phyloP scores from a whole-genome alignment of 306 rosid species.

The Abrus precatorius region DNA sequence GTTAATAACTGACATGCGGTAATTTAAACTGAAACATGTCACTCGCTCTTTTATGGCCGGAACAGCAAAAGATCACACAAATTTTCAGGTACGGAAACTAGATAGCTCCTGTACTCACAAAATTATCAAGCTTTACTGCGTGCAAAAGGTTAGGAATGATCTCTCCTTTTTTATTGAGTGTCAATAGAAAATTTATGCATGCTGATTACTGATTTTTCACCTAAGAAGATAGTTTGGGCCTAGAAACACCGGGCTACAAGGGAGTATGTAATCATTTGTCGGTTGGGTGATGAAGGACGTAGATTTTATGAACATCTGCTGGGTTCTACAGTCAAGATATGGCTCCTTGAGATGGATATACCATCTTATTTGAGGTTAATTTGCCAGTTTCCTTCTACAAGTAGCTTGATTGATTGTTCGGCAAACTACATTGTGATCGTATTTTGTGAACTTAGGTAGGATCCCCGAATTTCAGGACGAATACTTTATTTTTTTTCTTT shows the following conservation, averaged over 20 bases:
- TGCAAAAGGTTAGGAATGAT: background rate
- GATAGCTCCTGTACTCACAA: conserved; percentile 5
- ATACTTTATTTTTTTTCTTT: background rate
- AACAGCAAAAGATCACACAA: conserved; percentile 7
- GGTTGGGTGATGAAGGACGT: background rate
- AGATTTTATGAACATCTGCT: background rate
- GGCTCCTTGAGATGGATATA: background rate
- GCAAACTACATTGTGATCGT: conserved; percentile 31
- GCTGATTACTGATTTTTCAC: conserved; percentile 19
- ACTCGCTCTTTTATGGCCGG: conserved; percentile 1
- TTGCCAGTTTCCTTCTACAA: background rate
- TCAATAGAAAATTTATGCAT: background rate
- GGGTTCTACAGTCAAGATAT: too few species aligned
- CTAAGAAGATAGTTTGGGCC: conserved; percentile 6
- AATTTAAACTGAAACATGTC: conserved; percentile 14
- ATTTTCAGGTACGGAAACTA: conserved; percentile 31
- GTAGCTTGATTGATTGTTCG: conserved; percentile 12
- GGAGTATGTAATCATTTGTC: conserved; percentile 1
- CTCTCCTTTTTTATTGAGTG: conserved; percentile 1
- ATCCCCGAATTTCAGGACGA: conserved; percentile 28
- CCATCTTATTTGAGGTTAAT: background rate
- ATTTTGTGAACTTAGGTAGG: conserved; percentile 36
- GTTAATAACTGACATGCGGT: conserved; percentile 39
- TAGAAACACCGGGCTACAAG: background rate
- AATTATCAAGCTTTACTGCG: conserved; percentile 20